A percentile compares a stretch with the other conserved stretches of the same genome.
phyloP scores from a whole-genome alignment of 2,329 filamentous ascomycete species.

The Cordyceps tenuipes region DNA sequence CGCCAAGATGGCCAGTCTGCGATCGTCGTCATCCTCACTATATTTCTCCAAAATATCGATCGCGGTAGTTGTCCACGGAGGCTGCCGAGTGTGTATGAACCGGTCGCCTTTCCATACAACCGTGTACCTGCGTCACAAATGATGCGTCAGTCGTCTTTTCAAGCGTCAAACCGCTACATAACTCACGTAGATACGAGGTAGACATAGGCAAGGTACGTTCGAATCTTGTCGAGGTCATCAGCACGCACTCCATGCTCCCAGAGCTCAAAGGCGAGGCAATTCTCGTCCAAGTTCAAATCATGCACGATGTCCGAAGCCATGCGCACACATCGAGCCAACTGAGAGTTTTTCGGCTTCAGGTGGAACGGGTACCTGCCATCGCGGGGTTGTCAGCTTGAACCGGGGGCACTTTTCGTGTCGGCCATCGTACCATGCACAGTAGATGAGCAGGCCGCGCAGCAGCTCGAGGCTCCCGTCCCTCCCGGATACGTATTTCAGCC shows the following conservation, averaged over 20 bases:
- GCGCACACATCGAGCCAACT: slow-evolving; percentile 7
- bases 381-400: not conserved
- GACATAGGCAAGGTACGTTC: slow-evolving; percentile 2
- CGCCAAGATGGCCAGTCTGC: not conserved
- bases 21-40: not conserved
- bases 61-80: not conserved
- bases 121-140: not conserved
- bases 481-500: slow-evolving; percentile 6
- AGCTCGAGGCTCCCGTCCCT: slow-evolving; percentile 4
- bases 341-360: slow-evolving; percentile 5
- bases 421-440: slow-evolving; percentile 7
- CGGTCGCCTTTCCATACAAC: slow-evolving; percentile 6
- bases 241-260: not conserved
- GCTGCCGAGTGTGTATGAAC: not conserved
- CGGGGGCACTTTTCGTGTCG: not conserved
- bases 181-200: slow-evolving; percentile 10
- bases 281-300: slow-evolving; percentile 5
- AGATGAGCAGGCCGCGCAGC: slow-evolving; percentile 1
- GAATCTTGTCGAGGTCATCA: slow-evolving; percentile 4
- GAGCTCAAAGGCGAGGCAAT: not conserved
- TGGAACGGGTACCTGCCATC: slow-evolving; percentile 9
- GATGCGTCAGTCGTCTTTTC: not conserved
- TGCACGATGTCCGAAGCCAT: slow-evolving; percentile 8
- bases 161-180: not conserved
- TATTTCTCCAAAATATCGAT: slow-evolving; percentile 5